These are phyloP conservation scores for Botrytis galanthina DNA, from an alignment of 2,329 filamentous ascomycete species.

Conservation along the genomic window DNA sequence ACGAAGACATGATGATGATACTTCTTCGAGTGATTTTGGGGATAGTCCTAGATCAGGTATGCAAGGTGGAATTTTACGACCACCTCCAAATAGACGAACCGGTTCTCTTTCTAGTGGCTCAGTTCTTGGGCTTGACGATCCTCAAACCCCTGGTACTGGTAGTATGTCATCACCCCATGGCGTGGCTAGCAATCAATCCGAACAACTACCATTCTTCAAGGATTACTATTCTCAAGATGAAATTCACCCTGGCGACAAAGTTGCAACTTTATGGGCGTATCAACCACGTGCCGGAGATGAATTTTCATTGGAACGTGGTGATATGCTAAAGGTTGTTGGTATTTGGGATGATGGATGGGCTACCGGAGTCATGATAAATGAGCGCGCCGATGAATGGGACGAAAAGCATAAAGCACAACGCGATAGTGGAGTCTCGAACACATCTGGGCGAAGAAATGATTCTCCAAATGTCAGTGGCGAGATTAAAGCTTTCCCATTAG, in stretches of 20 bases:
- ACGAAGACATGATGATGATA: constrained; percentile 48
- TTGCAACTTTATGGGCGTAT: constrained; percentile 94
- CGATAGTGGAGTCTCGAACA: constrained; percentile 90
- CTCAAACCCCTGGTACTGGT: constrained; percentile 72
- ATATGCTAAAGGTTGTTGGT: constrained; percentile 96
- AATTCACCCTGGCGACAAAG: constrained; percentile 85
- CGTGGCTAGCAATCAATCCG: constrained; percentile 83
- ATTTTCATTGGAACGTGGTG: constrained; percentile 87
- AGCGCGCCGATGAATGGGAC: constrained; percentile 88
- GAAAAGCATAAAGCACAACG: constrained; percentile 71
- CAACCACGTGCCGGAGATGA: constrained; percentile 91
- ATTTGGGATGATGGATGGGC: constrained; percentile 99
- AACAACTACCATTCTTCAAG: constrained; percentile 94
- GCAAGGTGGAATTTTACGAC: constrained; percentile 54
- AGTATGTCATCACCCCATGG: constrained; percentile 83
- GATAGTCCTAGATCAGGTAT: constrained; percentile 64
- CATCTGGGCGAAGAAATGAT: constrained; percentile 59
- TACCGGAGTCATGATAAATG: constrained; percentile 79
- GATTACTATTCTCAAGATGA: constrained; percentile 98
- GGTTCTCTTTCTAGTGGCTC: constrained; percentile 90
- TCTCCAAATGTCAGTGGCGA: constrained; percentile 73
- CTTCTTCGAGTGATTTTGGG: constrained; percentile 66
- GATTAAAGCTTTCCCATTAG: constrained; percentile 95
- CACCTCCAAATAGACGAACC: constrained; percentile 68
- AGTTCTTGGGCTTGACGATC: constrained; percentile 64